Evolutionary conservation across 1,139 yeast species (phyloP), one percentile per base, ranked within the genome.

Genomic region (Blastobotrys ciferrii): DNA sequence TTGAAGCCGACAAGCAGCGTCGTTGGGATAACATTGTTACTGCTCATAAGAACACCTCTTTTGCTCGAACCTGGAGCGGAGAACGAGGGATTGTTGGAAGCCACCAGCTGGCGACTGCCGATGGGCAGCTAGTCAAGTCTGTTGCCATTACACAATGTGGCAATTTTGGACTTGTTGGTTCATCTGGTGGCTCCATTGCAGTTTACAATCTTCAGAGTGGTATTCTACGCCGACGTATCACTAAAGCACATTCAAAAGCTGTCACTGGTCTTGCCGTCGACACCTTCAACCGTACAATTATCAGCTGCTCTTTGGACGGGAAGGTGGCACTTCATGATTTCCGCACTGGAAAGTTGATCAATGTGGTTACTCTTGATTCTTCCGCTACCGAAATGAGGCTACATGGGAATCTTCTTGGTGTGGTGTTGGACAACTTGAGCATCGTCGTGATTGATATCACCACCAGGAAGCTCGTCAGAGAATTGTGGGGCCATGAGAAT

Each of bases 1-100:
- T 86, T 55, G 87, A 87, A 53, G 81, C 80, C 51, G 79, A 87
- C 28, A 80, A 95, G 62, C 84, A 82, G 60, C 92, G 92, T 30
- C 94, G 92, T 50, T 94, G 98, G 98, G 98, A 89, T 62, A 89
- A 89, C 61, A 75, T 94, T 47, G 65, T 94, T n/a, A 89, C 98
- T 30, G 94, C 88, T 0, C 98, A 94, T 66, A 84, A 84, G 61
- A 89, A 84, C 53, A 92, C 86, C 59, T 68, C 75, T 0, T 84
- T 81, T 69, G 98, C 97, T 0, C 80, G 96, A 60, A 86, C 96
- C 1, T 94, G 98, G 98, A 84, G 83, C 61, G 81, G 91, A n/a
- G 78, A 78, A 55, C 78, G 78, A 52, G 91, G 87, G 54, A 81
- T 92, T 61, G 82, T 91, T 2, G 98, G 98, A 15, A 77, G 83